Base-by-base conservation (phyloP, 192 early-diverging fungal genomes). In the Coemansia sp. region DNA sequence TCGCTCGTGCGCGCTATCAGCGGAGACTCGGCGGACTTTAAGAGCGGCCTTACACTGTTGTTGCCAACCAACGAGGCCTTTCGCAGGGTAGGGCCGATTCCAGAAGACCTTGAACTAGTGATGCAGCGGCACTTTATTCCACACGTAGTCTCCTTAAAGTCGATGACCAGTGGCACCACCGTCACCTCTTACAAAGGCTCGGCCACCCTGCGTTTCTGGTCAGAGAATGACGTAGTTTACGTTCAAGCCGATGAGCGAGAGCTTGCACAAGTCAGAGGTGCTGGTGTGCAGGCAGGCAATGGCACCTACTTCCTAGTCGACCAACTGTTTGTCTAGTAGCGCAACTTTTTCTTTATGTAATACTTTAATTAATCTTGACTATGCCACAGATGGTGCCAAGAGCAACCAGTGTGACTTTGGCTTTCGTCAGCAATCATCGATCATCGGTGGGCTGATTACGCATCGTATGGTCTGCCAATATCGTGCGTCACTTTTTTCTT, bases 51-150 rank as follows among this genome's bases (percentile, higher is more conserved):
- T 24, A 84, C 81, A 8, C 65, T 84, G 39, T 68, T 84, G 31
- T 40, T 84, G 68, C 81, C 81, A 8, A 84, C 81, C 10, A 84
- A 84, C 74, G 55, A 74, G 27, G 81, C 81, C 5, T 84, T 84
- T 58, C 67, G 61, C 63, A 64, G 49, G 15, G 64, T 75, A 24
- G 70, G 58, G 40, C 40, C 66, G 38, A 60, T 76, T 2, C 81
- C 81, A 0, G 76, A 76, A 15, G 74, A 79, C 46, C 34, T 84
- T 41, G 81, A 79, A 31, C 52, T 66, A 46, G 74, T 73, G 12
- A 76, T 84, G 76, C 63, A 69, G 62, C 71, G 71, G 47, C 81
- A 84, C 43, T 78, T 84, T 69, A 65, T 84, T 34, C 73, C 81
- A 12, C 76, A 75, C 41, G 33, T 38, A 9, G 62, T 79, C 9